Percentiles rank a stretch among this genome's conserved stretches.
Evolutionary conservation across 176 grass and related monocot species (phyloP).

Genomic region (Oryza meridionalis): DNA sequence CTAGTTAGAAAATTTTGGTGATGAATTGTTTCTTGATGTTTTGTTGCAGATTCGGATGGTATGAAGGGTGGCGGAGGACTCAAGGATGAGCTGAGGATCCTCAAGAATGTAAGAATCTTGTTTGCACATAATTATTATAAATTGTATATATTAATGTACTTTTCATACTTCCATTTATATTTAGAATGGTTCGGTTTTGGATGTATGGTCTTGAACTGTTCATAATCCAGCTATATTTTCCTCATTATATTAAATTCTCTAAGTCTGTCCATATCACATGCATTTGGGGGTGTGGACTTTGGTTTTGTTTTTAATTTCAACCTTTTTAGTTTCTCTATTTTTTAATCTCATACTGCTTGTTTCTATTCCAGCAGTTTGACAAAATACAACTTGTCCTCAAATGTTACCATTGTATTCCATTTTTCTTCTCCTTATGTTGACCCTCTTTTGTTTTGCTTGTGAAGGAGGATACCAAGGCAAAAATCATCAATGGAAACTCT

Average conservation of each 20-base stretch:
- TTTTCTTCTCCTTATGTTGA: constrained; percentile 29
- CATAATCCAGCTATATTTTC: constrained; percentile 11
- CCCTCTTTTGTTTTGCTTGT: constrained; percentile 20
- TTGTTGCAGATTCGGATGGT: constrained; percentile 30
- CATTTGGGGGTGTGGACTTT: background rate
- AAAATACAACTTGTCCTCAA: constrained; percentile 7
- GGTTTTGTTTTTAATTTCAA: background rate
- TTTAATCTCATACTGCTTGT: background rate
- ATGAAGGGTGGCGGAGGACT: constrained; percentile 51
- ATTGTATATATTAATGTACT: background rate
- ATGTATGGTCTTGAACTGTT: background rate
- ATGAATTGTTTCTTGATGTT: background rate
- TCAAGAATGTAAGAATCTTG: constrained; percentile 59
- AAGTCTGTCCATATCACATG: background rate
- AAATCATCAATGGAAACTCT: constrained; percentile 61
- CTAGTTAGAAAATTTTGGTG: background rate
- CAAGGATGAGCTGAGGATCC: constrained; percentile 66
- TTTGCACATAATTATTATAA: background rate
- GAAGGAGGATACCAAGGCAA: constrained; percentile 64
- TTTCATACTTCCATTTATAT: background rate
- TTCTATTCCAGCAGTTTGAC: background rate
- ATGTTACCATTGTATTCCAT: background rate
- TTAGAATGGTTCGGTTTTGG: background rate
- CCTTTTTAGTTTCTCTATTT: background rate
- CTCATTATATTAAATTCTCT: background rate